A percentile compares a stretch with the other conserved stretches of the same genome.
Evolutionary conservation across 176 grass and related monocot genomes (phyloP).

Genomic region (Triticum timopheevii): DNA sequence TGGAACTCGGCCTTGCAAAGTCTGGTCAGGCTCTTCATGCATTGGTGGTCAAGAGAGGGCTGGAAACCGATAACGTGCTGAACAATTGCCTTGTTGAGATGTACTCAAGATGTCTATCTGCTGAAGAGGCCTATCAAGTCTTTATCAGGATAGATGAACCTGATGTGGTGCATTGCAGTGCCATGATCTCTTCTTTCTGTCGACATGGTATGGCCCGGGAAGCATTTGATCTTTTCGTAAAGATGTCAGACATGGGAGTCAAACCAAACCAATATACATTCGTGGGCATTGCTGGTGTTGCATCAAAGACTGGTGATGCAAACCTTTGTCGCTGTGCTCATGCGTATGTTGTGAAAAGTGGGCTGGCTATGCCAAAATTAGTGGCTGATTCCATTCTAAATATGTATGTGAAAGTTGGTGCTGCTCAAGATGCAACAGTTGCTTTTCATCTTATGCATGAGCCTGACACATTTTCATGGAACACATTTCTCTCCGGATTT

Average conservation of each 20-base stretch:
- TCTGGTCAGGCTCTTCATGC: conserved; percentile 35
- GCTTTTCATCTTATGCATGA: conserved; percentile 29
- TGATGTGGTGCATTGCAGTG: conserved; percentile 49
- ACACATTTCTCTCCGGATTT: conserved; percentile 46
- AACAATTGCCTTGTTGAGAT: conserved; percentile 46
- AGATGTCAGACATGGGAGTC: conserved; percentile 33
- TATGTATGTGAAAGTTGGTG: conserved; percentile 46
- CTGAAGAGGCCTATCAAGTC: conserved; percentile 32
- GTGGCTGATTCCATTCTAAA: conserved; percentile 43
- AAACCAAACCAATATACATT: conserved; percentile 36
- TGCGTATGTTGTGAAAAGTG: conserved; percentile 37
- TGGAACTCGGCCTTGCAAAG: conserved; percentile 6
- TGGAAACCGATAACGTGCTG: conserved; percentile 30
- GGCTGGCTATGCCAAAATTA: conserved; percentile 27
- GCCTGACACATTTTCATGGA: conserved; percentile 50
- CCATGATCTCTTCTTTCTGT: conserved; percentile 43
- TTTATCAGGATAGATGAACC: conserved; percentile 43
- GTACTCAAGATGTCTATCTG: conserved; percentile 41
- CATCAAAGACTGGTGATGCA: conserved; percentile 21
- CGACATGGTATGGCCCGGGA: conserved; percentile 26
- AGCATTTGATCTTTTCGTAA: conserved; percentile 35
- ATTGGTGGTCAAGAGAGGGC: conserved; percentile 30
- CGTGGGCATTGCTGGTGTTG: conserved; percentile 27
- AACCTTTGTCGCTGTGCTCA: conserved; percentile 38
- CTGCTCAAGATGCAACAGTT: conserved; percentile 16